Evolutionary conservation across 1,284 basidiomycete genomes (phyloP), one percentile per base, ranked within the genome.

Genomic region (Mycosarcoma mackinlayi): DNA sequence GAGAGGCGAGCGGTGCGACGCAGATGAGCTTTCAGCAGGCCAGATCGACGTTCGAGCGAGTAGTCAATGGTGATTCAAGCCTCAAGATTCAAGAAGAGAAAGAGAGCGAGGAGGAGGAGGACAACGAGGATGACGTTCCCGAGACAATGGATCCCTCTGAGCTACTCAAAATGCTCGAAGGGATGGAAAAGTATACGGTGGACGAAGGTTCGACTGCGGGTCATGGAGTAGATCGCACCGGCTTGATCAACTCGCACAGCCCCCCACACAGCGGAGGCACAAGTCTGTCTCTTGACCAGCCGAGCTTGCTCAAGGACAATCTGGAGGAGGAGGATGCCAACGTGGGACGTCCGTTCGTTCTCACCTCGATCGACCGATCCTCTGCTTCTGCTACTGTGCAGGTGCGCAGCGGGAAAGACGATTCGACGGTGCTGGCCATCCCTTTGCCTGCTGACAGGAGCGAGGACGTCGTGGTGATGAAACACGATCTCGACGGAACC

Each of bases 91-190:
- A 58, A 6, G 50, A 50, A 6, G 42, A 33, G 3, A 56, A 51
- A 7, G 56, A 44, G n/a, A 48, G 34, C 1, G 52, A 60, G 4
- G 84, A 33, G 83, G 71, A 63, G 25, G 75, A 80, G 31, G 76
- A 80, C 39, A 51, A 68, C 24, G 72, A 90, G 58, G 84, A 86
- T 11, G 91, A 93, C 9, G 92, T 97, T 1, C 88, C 90, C 0
- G 95, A 98, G 84, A 94, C 92, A 6, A 85, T 97, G 51, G 91
- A 94, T 73, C 89, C 92, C 1, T 90, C 89, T 0, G 90, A 93
- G 75, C 86, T 96, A 16, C 88, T 88, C 74, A 84, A 86, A 10
- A 91, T 96, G 71, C 87, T 91, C 18, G 91, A 94, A 76, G 85
- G 88, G 6, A 84, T 94, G 49, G 92, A 93, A 78, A 93, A 94